Base-by-base conservation (phyloP, 1,284 basidiomycete genomes). In the Trichosporon coremiiforme region DNA sequence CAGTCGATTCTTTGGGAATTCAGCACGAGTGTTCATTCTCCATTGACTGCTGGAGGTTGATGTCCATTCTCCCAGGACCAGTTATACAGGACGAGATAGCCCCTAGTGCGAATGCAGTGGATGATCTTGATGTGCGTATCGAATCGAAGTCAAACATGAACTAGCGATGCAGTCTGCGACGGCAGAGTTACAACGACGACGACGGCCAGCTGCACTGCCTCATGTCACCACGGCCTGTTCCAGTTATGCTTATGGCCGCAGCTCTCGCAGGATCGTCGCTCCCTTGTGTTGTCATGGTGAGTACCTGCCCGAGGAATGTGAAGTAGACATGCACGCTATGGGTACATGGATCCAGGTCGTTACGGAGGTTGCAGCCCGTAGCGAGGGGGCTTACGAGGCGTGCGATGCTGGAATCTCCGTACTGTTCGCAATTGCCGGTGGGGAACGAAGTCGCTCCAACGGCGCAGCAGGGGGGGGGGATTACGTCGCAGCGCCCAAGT, bases 231-330 rank as follows among this genome's bases (percentile, higher is more conserved):
- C 41, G 41, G 20, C 9, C 20, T 53, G 20, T 53, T 22, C 20
- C 47, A 53, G 15, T 53, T 53, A 53, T 22, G 47, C 47, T 53
- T 53, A 53, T 22, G n/a, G 47, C n/a, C n/a, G n/a, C 47, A 15
- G 41, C 15, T 45, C 4, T 45, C 15, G 2, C 17, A 2, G 17
- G 41, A 45, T 45, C 41, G 41, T 45, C 41, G 41, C 10, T 15
- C 41, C n/a, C n/a, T n/a, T n/a, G 4, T 15, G 38, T 41, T 12
- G 13, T 4, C 38, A 15, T 9, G 38, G 38, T 15, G 6, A 41
- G 38, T 15, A 41, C n/a, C n/a, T n/a, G n/a, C n/a, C 38, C 41
- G 10, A n/a, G 41, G 41, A 45, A 45, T 45, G 41, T 45, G 41
- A 45, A 45, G 2, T 7, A 45, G 15, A 4, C 15, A n/a, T n/a